These are phyloP conservation scores for Magnusiomyces sp. DNA, from an alignment of 1,139 yeast genomes.

Conservation along the genomic window DNA sequence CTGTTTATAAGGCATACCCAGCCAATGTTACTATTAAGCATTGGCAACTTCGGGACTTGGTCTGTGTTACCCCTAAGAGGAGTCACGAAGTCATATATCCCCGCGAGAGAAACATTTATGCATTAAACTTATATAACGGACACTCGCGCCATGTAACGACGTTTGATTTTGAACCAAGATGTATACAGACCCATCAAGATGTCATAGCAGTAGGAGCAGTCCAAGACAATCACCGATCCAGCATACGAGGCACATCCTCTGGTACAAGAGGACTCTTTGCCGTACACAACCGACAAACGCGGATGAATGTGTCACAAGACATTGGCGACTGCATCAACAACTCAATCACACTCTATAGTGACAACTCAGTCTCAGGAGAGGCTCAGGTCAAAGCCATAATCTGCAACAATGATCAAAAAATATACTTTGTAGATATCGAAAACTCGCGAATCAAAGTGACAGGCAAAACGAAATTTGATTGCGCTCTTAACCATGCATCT, in stretches of 20 bases:
- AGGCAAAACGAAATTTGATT: conserved; percentile 39
- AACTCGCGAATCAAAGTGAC: conserved; percentile 39
- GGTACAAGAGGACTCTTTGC: conserved; percentile 48
- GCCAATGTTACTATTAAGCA: conserved; percentile 35
- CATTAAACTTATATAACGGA: conserved; percentile 36
- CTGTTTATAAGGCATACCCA: conserved; percentile 19
- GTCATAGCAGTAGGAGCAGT: conserved; percentile 67
- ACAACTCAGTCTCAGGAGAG: conserved; percentile 21
- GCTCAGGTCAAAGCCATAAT: conserved; percentile 44
- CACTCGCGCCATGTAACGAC: conserved; percentile 36
- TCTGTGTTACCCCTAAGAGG: conserved; percentile 40
- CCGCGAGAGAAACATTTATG: conserved; percentile 39
- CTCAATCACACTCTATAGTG: conserved; percentile 53
- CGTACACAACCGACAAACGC: conserved; percentile 43
- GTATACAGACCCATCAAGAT: conserved; percentile 54
- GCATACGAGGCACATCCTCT: conserved; percentile 23
- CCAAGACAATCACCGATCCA: conserved; percentile 30
- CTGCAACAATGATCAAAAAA: conserved; percentile 72
- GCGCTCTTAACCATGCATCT: conserved; percentile 53
- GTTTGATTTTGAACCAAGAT: conserved; percentile 56
- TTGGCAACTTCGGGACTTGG: conserved; percentile 81
- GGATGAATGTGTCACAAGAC: conserved; percentile 42
- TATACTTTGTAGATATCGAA: conserved; percentile 56
- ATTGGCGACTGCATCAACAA: conserved; percentile 80
- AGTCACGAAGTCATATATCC: conserved; percentile 41